A percentile compares a stretch with the other conserved stretches of the same genome.
Evolutionary conservation across 1,139 yeast species (phyloP).

Genomic region (Pichia inconspicua): DNA sequence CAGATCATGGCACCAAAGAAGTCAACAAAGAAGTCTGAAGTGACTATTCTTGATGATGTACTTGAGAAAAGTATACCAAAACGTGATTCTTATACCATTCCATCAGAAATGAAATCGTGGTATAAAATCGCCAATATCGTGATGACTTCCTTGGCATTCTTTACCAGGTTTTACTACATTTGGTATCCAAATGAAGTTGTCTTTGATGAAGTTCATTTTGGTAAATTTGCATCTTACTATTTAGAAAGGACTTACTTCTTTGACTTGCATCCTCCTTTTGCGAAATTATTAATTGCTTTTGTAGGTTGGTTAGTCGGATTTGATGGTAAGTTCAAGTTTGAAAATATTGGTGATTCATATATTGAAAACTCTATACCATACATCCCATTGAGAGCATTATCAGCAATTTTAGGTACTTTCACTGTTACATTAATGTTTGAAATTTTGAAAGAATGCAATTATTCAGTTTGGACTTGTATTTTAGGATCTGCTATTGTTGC

Average conservation of each 20-base stretch:
- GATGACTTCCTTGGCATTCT: conserved; percentile 60
- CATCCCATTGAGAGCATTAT: conserved; percentile 72
- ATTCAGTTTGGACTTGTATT: conserved; percentile 68
- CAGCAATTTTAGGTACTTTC: conserved; percentile 75
- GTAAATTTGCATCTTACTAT: conserved; percentile 88
- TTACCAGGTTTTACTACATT: conserved; percentile 63
- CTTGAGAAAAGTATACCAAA: not conserved
- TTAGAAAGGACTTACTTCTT: conserved; percentile 79
- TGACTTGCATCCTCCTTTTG: conserved; percentile 97
- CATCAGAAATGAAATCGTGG: conserved; percentile 23
- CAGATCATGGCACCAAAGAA: not conserved
- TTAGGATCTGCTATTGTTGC: conserved; percentile 77
- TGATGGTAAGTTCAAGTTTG: conserved; percentile 85
- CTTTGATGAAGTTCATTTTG: conserved; percentile 97
- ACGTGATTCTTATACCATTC: conserved; percentile 12
- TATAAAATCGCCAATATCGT: conserved; percentile 38
- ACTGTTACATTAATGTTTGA: conserved; percentile 77
- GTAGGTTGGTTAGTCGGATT: conserved; percentile 88
- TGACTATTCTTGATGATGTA: not conserved
- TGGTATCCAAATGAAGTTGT: conserved; percentile 81
- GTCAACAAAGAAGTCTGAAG: not conserved
- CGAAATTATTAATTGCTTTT: conserved; percentile 82
- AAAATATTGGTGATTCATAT: conserved; percentile 81
- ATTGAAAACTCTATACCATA: conserved; percentile 75
- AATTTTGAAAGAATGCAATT: conserved; percentile 78